Conservation (phyloP, 106 monocot species). For the Dioscorea alata region DNA sequence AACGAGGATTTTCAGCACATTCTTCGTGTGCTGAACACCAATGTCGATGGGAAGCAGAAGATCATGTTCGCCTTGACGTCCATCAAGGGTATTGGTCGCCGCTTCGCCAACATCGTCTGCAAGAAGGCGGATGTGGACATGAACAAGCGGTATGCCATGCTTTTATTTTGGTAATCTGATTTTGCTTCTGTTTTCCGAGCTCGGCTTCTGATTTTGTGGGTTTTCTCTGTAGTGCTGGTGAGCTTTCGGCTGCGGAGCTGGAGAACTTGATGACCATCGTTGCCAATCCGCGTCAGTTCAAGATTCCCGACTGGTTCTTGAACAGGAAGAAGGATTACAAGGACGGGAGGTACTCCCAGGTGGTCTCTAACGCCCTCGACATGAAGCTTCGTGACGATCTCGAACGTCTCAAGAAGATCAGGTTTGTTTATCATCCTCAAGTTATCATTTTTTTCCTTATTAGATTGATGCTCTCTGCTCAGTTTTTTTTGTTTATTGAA, state of each 20-base stretch:
- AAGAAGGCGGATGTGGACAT: constrained; percentile 98
- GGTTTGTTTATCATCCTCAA: constrained; percentile 14
- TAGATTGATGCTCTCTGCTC: no score
- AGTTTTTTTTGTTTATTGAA: no score
- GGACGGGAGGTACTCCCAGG: constrained; percentile 74
- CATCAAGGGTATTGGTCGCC: constrained; percentile 91
- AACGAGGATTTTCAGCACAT: constrained; percentile 98
- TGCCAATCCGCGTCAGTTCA: constrained; percentile 74
- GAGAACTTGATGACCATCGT: constrained; percentile 69
- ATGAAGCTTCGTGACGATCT: constrained; percentile 83
- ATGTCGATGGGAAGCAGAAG: constrained; percentile 93
- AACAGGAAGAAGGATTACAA: constrained; percentile 92
- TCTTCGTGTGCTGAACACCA: constrained; percentile 90
- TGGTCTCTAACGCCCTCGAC: constrained; percentile 74
- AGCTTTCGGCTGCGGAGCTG: constrained; percentile 59
- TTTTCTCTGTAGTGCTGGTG: constrained; percentile 50
- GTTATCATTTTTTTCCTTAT: no score
- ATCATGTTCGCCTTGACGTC: constrained; percentile 93
- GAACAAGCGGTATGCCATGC: constrained; percentile 64
- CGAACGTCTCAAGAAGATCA: constrained; percentile 69
- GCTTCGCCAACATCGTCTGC: constrained; percentile 93
- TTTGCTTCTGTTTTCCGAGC: neutral
- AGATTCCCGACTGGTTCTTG: constrained; percentile 86
- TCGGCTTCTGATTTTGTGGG: neutral
- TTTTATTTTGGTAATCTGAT: neutral